A percentile compares a stretch with the other conserved stretches of the same genome.
Evolutionary conservation across 495 filamentous ascomycete genomes (phyloP).

Genomic region (Aspergillus mulundensis): DNA sequence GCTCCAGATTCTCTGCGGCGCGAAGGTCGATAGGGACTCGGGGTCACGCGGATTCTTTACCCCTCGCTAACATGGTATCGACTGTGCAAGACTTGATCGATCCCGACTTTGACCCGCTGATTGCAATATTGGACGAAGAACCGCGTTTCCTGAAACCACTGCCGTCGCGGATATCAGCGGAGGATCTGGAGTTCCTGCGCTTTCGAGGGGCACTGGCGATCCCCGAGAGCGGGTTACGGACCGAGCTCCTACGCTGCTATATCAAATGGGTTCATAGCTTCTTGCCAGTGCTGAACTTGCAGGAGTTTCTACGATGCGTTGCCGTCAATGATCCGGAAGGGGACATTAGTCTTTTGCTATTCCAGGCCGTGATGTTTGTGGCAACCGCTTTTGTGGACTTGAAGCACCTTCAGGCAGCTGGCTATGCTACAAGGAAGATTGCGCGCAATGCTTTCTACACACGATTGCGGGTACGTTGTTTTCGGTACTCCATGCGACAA

Average conservation of each 20-base stretch:
- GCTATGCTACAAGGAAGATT: constrained; percentile 63
- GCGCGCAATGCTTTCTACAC: constrained; percentile 74
- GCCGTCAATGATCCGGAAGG: constrained; percentile 56
- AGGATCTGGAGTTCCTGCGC: constrained; percentile 68
- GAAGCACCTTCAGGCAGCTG: constrained; percentile 60
- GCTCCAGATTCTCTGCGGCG: constrained; percentile 20
- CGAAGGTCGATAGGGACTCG: constrained; percentile 31
- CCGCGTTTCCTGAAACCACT: constrained; percentile 50
- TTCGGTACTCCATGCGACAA: background rate
- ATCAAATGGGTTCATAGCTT: constrained; percentile 82
- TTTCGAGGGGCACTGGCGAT: constrained; percentile 70
- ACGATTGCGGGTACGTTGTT: constrained; percentile 60
- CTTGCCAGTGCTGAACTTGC: constrained; percentile 75
- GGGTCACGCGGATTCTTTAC: constrained; percentile 32
- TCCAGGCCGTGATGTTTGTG: constrained; percentile 78
- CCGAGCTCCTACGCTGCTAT: constrained; percentile 68
- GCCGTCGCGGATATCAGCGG: constrained; percentile 51
- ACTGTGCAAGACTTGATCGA: constrained; percentile 43
- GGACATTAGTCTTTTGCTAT: constrained; percentile 67
- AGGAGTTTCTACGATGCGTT: constrained; percentile 62
- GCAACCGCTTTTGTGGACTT: constrained; percentile 72
- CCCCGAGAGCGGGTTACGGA: constrained; percentile 60
- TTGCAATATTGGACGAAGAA: constrained; percentile 40
- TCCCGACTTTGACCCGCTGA: constrained; percentile 43
- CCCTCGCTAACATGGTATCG: constrained; percentile 40